Conservation (phyloP, 2,329 filamentous ascomycete species). For the Epichloe elymi region DNA sequence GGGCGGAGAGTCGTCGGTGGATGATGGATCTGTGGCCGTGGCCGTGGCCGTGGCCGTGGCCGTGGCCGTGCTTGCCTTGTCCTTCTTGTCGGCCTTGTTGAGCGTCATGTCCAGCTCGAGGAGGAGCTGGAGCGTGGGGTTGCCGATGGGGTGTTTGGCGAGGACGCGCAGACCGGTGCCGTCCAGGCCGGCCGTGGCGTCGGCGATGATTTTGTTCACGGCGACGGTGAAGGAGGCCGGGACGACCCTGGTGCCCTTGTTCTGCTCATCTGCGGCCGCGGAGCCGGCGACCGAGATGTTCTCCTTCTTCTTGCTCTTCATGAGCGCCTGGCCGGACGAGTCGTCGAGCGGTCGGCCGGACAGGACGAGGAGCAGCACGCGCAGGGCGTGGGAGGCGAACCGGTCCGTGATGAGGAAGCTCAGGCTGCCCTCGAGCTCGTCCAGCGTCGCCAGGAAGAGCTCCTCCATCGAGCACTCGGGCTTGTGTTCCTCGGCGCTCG, state of each 20-base stretch:
- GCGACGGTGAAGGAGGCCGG: conserved; percentile 68
- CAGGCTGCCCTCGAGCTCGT: conserved; percentile 78
- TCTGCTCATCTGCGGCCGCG: conserved; percentile 34
- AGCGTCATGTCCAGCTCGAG: conserved; percentile 73
- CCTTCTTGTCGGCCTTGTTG: conserved; percentile 32
- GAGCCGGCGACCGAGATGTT: conserved; percentile 51
- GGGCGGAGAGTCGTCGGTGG: not conserved
- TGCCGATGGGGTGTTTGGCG: conserved; percentile 79
- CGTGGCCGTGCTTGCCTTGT: not conserved
- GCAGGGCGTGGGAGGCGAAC: conserved; percentile 83
- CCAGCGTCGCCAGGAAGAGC: conserved; percentile 68
- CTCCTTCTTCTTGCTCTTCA: conserved; percentile 90
- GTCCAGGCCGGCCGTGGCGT: conserved; percentile 63
- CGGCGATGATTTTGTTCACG: conserved; percentile 67
- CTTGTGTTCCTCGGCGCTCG: conserved; percentile 28
- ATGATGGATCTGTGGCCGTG: not conserved
- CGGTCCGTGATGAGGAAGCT: conserved; percentile 72
- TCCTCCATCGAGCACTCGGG: conserved; percentile 62
- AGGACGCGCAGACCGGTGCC: conserved; percentile 69
- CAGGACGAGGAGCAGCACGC: conserved; percentile 74
- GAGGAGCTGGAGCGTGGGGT: conserved; percentile 83
- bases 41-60: not conserved
- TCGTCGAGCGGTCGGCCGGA: conserved; percentile 70
- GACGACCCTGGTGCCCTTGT: conserved; percentile 40
- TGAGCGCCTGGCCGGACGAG: conserved; percentile 52